Evolutionary conservation across 192 early-diverging fungal species (phyloP).

Genomic region (Endogone sp.): DNA sequence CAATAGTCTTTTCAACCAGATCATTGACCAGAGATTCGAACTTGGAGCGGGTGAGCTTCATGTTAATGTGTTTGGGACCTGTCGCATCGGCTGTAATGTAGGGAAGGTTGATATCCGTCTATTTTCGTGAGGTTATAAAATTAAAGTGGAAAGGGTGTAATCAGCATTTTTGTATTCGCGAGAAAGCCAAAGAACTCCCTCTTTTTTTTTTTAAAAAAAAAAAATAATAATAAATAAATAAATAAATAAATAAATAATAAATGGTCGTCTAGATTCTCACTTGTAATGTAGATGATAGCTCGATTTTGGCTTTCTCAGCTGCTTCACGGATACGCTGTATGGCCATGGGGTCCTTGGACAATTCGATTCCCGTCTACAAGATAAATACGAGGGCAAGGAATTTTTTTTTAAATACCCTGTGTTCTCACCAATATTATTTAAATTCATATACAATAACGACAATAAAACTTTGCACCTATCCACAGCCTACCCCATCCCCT

Average conservation of each 20-base stretch:
- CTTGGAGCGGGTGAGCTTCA: conserved; percentile 78
- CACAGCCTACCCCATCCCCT: background rate
- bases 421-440: too few species aligned
- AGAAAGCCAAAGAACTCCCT: background rate
- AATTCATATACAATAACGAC: too few species aligned
- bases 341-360: conserved; percentile 82
- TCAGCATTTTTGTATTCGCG: too few species aligned
- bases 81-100: conserved; percentile 87
- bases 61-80: conserved; percentile 96
- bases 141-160: background rate
- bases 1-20: conserved; percentile 73
- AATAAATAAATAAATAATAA: conserved; percentile 81
- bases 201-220: background rate
- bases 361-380: conserved; percentile 59
- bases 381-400: background rate
- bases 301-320: conserved; percentile 92
- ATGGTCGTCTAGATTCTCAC: conserved; percentile 42
- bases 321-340: conserved; percentile 89
- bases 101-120: conserved; percentile 96
- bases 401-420: too few species aligned
- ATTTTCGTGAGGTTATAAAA: conserved; percentile 11
- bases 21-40: conserved; percentile 71
- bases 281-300: conserved; percentile 78
- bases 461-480: too few species aligned
- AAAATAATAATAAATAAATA: too few species aligned